These are phyloP conservation scores for Pythium scleroteichum DNA, from an alignment of 352 stramenopile species.

Conservation along the genomic window DNA sequence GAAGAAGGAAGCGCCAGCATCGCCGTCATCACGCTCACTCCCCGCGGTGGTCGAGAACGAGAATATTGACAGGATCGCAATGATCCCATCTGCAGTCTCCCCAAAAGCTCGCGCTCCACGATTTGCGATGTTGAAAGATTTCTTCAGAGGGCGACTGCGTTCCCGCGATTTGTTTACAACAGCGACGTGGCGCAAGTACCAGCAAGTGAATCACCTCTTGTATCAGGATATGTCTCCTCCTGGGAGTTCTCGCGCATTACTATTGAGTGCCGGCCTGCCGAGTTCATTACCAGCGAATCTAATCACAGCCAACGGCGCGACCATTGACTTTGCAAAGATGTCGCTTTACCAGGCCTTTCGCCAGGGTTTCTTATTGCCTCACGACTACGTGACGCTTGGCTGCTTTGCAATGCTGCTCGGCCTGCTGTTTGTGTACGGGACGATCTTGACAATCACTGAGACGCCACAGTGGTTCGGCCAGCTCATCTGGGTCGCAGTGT, in stretches of 20 bases:
- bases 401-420: conserved; percentile 56
- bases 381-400: conserved; percentile 74
- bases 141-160: conserved; percentile 35
- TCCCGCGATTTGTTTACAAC: conserved; percentile 46
- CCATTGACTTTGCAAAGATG: conserved; percentile 71
- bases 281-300: conserved; percentile 7
- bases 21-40: conserved; percentile 8
- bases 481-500: conserved; percentile 63
- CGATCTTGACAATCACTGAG: conserved; percentile 66
- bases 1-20: neutral
- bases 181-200: conserved; percentile 62
- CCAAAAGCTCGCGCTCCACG: conserved; percentile 2
- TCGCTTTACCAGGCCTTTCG: conserved; percentile 71
- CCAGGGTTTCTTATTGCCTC: conserved; percentile 65
- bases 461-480: conserved; percentile 68
- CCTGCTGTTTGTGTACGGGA: conserved; percentile 68
- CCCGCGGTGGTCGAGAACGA: conserved; percentile 10
- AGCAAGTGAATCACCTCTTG: conserved; percentile 30
- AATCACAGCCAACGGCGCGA: conserved; percentile 18
- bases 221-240: conserved; percentile 17
- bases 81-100: conserved; percentile 12
- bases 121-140: conserved; percentile 42
- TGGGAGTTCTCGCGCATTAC: conserved; percentile 19
- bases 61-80: conserved; percentile 17
- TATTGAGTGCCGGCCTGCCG: conserved; percentile 5